These are phyloP conservation scores for Yamadazyma endophytica DNA, from an alignment of 805 yeast genomes.

Conservation along the genomic window DNA sequence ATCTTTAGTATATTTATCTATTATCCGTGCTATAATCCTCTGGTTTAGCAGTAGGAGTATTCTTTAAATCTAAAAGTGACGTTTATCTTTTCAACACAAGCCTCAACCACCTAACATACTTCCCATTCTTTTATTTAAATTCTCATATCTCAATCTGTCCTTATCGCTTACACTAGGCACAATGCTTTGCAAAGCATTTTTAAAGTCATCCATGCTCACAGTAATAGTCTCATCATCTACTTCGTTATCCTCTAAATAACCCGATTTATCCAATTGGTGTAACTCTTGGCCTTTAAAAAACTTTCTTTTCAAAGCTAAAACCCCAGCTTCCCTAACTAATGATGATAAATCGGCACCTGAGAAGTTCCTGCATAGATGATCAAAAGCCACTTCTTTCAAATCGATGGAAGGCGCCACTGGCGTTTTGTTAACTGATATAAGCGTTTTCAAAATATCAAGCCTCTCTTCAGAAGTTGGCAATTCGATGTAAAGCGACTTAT, in stretches of 20 bases:
- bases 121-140: constrained; percentile 64
- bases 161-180: constrained; percentile 88
- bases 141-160: constrained; percentile 75
- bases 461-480: constrained; percentile 79
- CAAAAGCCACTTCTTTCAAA: constrained; percentile 58
- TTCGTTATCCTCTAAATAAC: constrained; percentile 28
- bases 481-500: constrained; percentile 88
- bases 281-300: constrained; percentile 48
- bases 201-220: constrained; percentile 68
- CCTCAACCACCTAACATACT: neutral
- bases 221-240: constrained; percentile 34
- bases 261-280: constrained; percentile 35
- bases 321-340: constrained; percentile 91
- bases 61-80: neutral
- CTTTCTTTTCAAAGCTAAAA: constrained; percentile 72
- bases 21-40: no score
- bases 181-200: constrained; percentile 64
- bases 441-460: constrained; percentile 74
- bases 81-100: neutral
- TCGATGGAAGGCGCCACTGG: constrained; percentile 68
- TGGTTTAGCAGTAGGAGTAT: no score
- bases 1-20: no score
- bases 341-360: constrained; percentile 97
- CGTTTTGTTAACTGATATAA: constrained; percentile 66
- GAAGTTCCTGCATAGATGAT: constrained; percentile 80